These are phyloP conservation scores for Rhizoclosmatium sp. DNA, from an alignment of 192 early-diverging fungal genomes.

Conservation along the genomic window DNA sequence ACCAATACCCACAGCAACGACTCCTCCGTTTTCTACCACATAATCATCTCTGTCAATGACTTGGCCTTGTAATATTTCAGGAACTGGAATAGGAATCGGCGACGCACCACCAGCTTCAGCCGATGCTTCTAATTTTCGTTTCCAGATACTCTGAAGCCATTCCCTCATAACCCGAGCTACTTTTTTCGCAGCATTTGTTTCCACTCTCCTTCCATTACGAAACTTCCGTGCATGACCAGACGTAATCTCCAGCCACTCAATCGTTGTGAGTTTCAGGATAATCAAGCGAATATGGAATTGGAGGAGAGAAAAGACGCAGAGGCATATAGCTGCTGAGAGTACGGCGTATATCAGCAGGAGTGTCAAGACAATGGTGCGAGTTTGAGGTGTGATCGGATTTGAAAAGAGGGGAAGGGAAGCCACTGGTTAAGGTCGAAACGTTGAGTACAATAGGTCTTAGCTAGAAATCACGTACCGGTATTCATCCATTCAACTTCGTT, in stretches of 20 bases:
- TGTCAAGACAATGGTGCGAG: conserved; percentile 1
- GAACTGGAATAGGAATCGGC: no score
- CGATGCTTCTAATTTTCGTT: no score
- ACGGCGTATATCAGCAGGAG: background rate
- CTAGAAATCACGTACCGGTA: background rate
- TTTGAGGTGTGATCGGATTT: background rate
- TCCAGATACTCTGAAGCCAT: background rate
- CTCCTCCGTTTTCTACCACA: no score
- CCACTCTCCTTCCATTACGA: conserved; percentile 5
- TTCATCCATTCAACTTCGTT: conserved; percentile 8
- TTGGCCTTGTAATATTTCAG: no score
- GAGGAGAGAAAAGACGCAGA: background rate
- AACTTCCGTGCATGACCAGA: conserved; percentile 2
- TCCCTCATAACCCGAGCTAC: conserved; percentile 8
- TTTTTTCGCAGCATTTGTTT: conserved; percentile 24
- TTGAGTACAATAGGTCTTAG: background rate
- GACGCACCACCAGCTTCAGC: no score
- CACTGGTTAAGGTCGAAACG: background rate
- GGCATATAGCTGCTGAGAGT: background rate
- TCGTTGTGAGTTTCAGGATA: conserved; percentile 33
- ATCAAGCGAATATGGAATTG: conserved; percentile 24
- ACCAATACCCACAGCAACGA: no score
- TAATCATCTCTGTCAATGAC: no score
- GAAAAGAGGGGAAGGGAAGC: background rate
- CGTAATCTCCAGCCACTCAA: conserved; percentile 26